Base-by-base conservation (phyloP, 2,329 filamentous ascomycete genomes). In the Pyrenophora seminiperda region DNA sequence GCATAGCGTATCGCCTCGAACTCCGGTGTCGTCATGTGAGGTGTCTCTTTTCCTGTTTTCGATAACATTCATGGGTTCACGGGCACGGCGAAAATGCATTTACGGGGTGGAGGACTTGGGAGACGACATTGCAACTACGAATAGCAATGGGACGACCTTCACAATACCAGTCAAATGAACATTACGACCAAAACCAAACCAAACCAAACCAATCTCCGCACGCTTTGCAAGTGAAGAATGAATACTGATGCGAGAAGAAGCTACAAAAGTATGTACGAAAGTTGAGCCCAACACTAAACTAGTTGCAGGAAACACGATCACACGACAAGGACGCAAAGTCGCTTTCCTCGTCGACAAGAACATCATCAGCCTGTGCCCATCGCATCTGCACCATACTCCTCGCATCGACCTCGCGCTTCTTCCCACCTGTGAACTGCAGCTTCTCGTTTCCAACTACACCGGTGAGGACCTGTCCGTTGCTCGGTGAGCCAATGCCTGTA, bases 21-120 rank as follows among this genome's bases (percentile, higher is more conserved):
- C 90, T 96, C 93, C 59, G 94, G 94, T 87, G 94, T 99, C 76
- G 94, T 99, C 79, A 99, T 99, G 94, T 99, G 90, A 96, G 63
- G 64, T 66, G 60, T 73, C 61, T 69, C 61, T 68, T 72, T 72
- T 72, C 62, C 63, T 63, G 64, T 67, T 71, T 57, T 57, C 63
- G 70, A 68, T 68, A 66, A 70, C 62, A 66, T 70, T 71, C 62
- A 69, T 67, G 68, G 69, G 66, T 70, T 61, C 61, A 67, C 59
- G 62, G 69, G 62, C 65, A 70, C 66, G 68, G 68, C 69, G 68
- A 72, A 66, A 72, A 70, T 71, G 68, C 68, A 72, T 72, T 69
- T 63, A 68, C 63, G 63, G 68, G 67, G 63, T 64, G 65, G 66
- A 64, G 65, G 65, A 60, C 62, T 59, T 56, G 58, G 64, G 65